A percentile compares a stretch with the other conserved stretches of the same genome.
These are phyloP conservation scores for Tylopilus intermedius DNA, from an alignment of 768 basidiomycete species.

Conservation along the genomic window DNA sequence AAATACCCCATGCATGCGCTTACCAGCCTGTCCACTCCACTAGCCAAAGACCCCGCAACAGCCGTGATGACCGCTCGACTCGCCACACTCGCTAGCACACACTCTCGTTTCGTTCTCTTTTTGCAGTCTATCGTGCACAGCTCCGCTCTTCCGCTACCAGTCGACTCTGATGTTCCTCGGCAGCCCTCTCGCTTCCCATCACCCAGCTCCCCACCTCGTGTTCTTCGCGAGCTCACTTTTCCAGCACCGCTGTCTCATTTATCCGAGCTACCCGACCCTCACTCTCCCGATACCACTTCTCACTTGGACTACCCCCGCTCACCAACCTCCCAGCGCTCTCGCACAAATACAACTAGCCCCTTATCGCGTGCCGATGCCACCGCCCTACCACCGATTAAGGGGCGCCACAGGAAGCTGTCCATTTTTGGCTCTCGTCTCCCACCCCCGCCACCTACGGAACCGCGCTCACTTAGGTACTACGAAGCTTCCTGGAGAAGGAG, in stretches of 20 bases:
- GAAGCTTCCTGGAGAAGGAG: conserved; percentile 45
- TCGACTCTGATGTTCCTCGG: conserved; percentile 40
- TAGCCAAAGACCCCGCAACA: conserved; percentile 25
- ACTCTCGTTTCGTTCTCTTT: conserved; percentile 71
- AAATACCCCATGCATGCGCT: conserved; percentile 69
- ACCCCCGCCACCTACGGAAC: conserved; percentile 46
- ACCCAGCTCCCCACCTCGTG: conserved; percentile 26
- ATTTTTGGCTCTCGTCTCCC: conserved; percentile 36
- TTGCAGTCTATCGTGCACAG: conserved; percentile 71
- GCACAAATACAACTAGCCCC: conserved; percentile 13
- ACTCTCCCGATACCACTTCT: conserved; percentile 5
- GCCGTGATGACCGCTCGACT: conserved; percentile 32
- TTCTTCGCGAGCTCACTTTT: conserved; percentile 58
- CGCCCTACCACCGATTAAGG: conserved; percentile 11
- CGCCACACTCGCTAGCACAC: conserved; percentile 51
- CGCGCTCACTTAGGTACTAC: conserved; percentile 43
- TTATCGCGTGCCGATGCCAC: conserved; percentile 18
- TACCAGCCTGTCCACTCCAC: conserved; percentile 40
- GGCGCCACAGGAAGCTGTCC: conserved; percentile 27
- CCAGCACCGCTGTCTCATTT: conserved; percentile 65
- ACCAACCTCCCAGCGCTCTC: conserved; percentile 2
- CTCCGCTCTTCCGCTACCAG: conserved; percentile 42
- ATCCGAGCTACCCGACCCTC: conserved; percentile 17
- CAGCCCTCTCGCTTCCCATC: conserved; percentile 17
- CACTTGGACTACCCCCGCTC: conserved; percentile 7